phyloP scores from a whole-genome alignment of 2,329 filamentous ascomycete genomes.

The Rhinocladiella similis region DNA sequence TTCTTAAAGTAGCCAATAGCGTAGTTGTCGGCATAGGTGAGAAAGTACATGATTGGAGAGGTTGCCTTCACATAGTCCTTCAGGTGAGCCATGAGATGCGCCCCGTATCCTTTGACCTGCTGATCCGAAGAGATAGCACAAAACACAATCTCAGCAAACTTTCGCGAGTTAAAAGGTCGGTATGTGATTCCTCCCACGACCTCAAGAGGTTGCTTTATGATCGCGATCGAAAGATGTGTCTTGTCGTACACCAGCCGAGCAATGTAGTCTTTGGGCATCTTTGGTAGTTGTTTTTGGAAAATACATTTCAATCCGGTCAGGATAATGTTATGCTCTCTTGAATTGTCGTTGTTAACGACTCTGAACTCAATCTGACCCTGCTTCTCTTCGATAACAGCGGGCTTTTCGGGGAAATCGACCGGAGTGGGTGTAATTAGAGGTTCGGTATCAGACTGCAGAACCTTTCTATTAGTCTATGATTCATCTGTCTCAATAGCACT shows the following conservation, averaged over 20 bases:
- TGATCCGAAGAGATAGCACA: conserved; percentile 97
- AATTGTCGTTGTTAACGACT: conserved; percentile 95
- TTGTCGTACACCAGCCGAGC: conserved; percentile 95
- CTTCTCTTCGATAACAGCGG: conserved; percentile 89
- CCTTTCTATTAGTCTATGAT: conserved; percentile 5
- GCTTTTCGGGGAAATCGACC: conserved; percentile 90
- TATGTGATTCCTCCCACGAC: conserved; percentile 96
- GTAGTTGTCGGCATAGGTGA: conserved; percentile 98
- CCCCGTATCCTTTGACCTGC: conserved; percentile 97
- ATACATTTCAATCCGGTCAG: conserved; percentile 95
- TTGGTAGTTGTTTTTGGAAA: conserved; percentile 96
- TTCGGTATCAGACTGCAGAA: conserved; percentile 34
- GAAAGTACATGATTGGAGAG: conserved; percentile 95
- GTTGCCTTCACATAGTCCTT: conserved; percentile 98
- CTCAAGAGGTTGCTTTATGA: conserved; percentile 93
- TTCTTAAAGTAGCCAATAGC: conserved; percentile 99
- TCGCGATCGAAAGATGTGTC: conserved; percentile 93
- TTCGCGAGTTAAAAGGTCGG: conserved; percentile 84
- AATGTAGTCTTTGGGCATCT: conserved; percentile 99
- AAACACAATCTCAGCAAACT: conserved; percentile 98
- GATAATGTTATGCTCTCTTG: conserved; percentile 86
- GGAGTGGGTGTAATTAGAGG: conserved; percentile 59
- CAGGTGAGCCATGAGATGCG: conserved; percentile 95
- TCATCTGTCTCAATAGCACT: not conserved
- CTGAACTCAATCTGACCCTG: conserved; percentile 94